A percentile compares a stretch with the other conserved stretches of the same genome.
These are phyloP conservation scores for Verticillium alfalfae DNA, from an alignment of 2,329 filamentous ascomycete species.

Conservation along the genomic window DNA sequence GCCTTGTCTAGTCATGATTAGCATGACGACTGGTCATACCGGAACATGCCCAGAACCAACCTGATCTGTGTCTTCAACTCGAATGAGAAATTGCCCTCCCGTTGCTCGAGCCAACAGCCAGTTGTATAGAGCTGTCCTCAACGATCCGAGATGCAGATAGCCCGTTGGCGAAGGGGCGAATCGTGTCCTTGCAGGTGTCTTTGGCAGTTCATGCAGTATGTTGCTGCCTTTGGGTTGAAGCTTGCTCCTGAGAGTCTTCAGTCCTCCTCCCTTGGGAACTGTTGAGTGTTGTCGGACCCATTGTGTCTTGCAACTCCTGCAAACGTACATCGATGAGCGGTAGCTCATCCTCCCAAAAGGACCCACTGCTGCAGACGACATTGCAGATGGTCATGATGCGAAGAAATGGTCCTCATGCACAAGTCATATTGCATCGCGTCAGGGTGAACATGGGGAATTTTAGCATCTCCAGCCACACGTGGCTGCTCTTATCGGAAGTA, in stretches of 20 bases:
- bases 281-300: conserved; percentile 8
- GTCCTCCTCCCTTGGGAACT: conserved; percentile 2
- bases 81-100: conserved; percentile 81
- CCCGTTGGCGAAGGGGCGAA: conserved; percentile 97
- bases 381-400: background rate
- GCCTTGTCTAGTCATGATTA: conserved; percentile 58
- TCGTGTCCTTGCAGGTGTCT: conserved; percentile 52
- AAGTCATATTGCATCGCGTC: background rate
- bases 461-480: conserved; percentile 6
- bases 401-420: background rate
- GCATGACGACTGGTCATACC: background rate
- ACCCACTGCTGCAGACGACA: conserved; percentile 7
- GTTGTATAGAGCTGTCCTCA: conserved; percentile 93
- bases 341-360: conserved; percentile 2
- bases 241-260: conserved; percentile 11
- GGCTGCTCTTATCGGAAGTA: background rate
- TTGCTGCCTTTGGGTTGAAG: conserved; percentile 8
- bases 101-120: conserved; percentile 86
- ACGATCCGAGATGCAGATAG: conserved; percentile 83
- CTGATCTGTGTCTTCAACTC: conserved; percentile 94
- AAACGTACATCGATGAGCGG: background rate
- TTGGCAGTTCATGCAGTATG: conserved; percentile 32
- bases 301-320: conserved; percentile 1
- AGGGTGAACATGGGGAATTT: conserved; percentile 3
- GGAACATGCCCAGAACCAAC: conserved; percentile 35